Percentiles rank a stretch among this genome's conserved stretches.
Conservation (phyloP, 768 basidiomycete genomes). For the Pleurotus eryngii region DNA sequence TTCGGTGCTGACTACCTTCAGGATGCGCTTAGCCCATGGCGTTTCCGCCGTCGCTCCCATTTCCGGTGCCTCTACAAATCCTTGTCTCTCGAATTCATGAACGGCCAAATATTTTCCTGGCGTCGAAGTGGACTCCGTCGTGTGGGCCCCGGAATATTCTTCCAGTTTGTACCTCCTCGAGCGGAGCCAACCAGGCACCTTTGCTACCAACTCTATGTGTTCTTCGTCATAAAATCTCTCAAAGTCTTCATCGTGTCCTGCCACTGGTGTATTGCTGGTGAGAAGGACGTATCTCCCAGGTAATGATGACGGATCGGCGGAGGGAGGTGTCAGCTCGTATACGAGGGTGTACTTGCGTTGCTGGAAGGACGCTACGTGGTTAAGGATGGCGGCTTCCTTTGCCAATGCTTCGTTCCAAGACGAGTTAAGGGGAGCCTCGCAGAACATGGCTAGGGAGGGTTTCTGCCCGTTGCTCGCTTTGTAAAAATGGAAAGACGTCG, state of each 20-base stretch:
- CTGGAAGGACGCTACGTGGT: background rate
- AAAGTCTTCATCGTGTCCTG: conserved; percentile 22
- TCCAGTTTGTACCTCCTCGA: conserved; percentile 24
- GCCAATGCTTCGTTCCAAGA: background rate
- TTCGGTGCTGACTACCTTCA: background rate
- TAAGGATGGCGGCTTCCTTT: background rate
- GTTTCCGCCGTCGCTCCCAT: background rate
- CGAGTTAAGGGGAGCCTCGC: background rate
- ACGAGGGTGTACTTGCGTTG: background rate
- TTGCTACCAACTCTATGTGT: conserved; percentile 22
- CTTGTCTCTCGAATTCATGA: background rate
- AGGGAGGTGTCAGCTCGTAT: background rate
- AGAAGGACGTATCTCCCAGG: conserved; percentile 18
- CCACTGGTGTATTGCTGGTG: conserved; percentile 8
- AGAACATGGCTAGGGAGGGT: conserved; percentile 2
- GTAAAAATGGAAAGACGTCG: background rate
- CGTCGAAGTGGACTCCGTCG: background rate
- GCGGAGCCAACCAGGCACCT: conserved; percentile 29
- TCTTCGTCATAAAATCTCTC: conserved; percentile 29
- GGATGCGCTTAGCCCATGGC: background rate
- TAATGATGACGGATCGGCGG: background rate
- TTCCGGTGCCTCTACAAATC: background rate
- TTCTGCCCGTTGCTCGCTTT: conserved; percentile 2
- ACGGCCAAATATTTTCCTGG: background rate
- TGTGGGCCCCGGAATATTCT: conserved; percentile 1